A percentile compares a stretch with the other conserved stretches of the same genome.
These are phyloP conservation scores for Cutaneotrichosporon dermatis DNA, from an alignment of 1,284 basidiomycete species.

Conservation along the genomic window DNA sequence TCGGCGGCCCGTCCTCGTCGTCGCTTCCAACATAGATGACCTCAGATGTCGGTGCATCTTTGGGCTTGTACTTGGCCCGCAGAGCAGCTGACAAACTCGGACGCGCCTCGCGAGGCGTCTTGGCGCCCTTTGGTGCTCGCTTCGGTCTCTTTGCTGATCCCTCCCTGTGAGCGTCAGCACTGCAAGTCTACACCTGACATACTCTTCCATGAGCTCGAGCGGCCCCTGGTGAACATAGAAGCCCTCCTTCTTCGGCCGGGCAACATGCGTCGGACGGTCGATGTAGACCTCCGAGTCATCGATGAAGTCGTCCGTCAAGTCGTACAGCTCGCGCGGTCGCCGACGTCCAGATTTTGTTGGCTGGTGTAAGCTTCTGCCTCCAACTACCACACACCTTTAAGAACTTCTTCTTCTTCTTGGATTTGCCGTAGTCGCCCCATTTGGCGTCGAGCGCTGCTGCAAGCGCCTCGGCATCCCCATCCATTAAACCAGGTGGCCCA, in stretches of 20 bases:
- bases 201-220: slow-evolving; percentile 61
- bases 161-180: background rate
- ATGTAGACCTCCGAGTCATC: slow-evolving; percentile 91
- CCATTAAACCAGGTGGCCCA: background rate
- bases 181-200: background rate
- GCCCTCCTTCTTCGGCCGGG: slow-evolving; percentile 88
- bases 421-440: slow-evolving; percentile 28
- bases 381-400: background rate
- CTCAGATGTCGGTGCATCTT: slow-evolving; percentile 3
- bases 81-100: slow-evolving; percentile 13
- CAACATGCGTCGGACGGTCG: slow-evolving; percentile 84
- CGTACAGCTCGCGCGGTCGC: slow-evolving; percentile 66
- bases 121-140: slow-evolving; percentile 14
- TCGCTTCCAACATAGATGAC: slow-evolving; percentile 21
- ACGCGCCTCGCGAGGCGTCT: slow-evolving; percentile 14
- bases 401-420: slow-evolving; percentile 20
- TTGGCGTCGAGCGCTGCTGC: slow-evolving; percentile 35
- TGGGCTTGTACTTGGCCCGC: background rate
- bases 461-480: slow-evolving; percentile 28
- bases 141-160: background rate
- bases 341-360: slow-evolving; percentile 5
- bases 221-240: slow-evolving; percentile 87
- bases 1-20: slow-evolving; percentile 6
- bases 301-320: slow-evolving; percentile 88
- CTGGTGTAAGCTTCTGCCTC: background rate